Evolutionary conservation across 2,329 filamentous ascomycete species (phyloP), one percentile per base, ranked within the genome.

Genomic region (Xylaria sp.): DNA sequence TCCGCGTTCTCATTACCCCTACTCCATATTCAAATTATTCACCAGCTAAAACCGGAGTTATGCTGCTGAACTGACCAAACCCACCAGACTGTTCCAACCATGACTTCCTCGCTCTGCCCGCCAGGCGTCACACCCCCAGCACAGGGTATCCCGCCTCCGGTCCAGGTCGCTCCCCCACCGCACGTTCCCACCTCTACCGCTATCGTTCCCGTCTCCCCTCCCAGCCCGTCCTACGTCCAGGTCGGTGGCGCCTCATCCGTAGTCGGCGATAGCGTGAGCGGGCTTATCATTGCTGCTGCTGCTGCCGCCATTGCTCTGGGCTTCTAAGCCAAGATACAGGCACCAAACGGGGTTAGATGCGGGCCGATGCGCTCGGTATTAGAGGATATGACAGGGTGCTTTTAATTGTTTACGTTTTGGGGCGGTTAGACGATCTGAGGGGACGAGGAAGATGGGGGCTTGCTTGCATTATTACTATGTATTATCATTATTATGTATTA

Each of bases 81-180:
- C 46, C 2, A 55, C 43, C 15, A 76, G 73, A 39, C 66, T 51
- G 6, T 74, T 31, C 65, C 69, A n/a, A 71, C 68, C 10, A 49
- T 75, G 4, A 75, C 72, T 23, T 76, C 75, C 5, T 73, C 74
- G 4, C 62, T 74, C 46, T 74, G 71, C 64, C 62, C 72, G 2
- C 69, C 73, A 7, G 57, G 54, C 48, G 54, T n/a, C 49, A 64
- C 66, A 41, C 46, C 46, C 2, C 46, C 46, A 2, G 46, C 18
- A 23, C 46, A 48, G n/a, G 46, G 46, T n/a, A n/a, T 48, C 46
- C 46, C 46, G n/a, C 72, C 62, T 8, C 43, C 41, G 7, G 57
- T 57, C 4, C 36, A 58, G 31, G 59, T 68, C 48, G 68, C 39
- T 43, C 67, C 71, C 6, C 62, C 65, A 13, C 39, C 68, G 25